phyloP scores from a whole-genome alignment of 2,329 filamentous ascomycete species.

The Leptographium galeiforme region DNA sequence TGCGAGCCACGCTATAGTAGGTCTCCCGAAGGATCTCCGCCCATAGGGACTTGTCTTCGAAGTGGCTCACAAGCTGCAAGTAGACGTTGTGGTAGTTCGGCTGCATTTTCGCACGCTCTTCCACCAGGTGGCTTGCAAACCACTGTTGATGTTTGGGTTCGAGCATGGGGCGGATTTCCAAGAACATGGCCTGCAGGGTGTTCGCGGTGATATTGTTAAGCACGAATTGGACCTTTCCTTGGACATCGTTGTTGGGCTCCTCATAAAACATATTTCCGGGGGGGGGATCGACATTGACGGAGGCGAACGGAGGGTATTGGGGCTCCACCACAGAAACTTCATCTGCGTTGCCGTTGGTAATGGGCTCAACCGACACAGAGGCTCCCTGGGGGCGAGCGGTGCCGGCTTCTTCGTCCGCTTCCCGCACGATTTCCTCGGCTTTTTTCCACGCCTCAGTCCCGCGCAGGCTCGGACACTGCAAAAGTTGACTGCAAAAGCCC shows the following conservation, averaged over 20 bases:
- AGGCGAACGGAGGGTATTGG: slow-evolving; percentile 57
- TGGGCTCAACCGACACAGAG: slow-evolving; percentile 26
- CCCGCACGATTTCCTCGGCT: slow-evolving; percentile 65
- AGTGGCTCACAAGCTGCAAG: slow-evolving; percentile 72
- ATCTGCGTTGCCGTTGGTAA: slow-evolving; percentile 60
- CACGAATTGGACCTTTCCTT: slow-evolving; percentile 90
- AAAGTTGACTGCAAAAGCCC: slow-evolving; percentile 76
- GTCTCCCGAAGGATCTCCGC: slow-evolving; percentile 86
- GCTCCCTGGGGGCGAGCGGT: neutral
- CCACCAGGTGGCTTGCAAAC: slow-evolving; percentile 92
- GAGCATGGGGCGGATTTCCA: slow-evolving; percentile 65
- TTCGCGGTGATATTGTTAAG: slow-evolving; percentile 91
- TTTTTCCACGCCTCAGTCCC: slow-evolving; percentile 75
- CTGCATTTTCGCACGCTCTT: slow-evolving; percentile 92
- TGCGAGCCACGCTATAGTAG: slow-evolving; percentile 69
- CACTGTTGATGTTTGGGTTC: slow-evolving; percentile 79
- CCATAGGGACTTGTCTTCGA: slow-evolving; percentile 69
- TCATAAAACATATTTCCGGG: slow-evolving; percentile 53
- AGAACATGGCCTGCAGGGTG: slow-evolving; percentile 73
- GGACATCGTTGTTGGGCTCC: slow-evolving; percentile 70
- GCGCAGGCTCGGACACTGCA: slow-evolving; percentile 69
- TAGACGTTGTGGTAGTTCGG: slow-evolving; percentile 94
- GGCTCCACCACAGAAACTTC: slow-evolving; percentile 42
- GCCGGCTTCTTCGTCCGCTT: slow-evolving; percentile 45
- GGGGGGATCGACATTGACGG: slow-evolving; percentile 63